Percentiles rank a stretch among this genome's conserved stretches.
phyloP scores from a whole-genome alignment of 768 basidiomycete species.

The Phlebiopsis flavidoalba region DNA sequence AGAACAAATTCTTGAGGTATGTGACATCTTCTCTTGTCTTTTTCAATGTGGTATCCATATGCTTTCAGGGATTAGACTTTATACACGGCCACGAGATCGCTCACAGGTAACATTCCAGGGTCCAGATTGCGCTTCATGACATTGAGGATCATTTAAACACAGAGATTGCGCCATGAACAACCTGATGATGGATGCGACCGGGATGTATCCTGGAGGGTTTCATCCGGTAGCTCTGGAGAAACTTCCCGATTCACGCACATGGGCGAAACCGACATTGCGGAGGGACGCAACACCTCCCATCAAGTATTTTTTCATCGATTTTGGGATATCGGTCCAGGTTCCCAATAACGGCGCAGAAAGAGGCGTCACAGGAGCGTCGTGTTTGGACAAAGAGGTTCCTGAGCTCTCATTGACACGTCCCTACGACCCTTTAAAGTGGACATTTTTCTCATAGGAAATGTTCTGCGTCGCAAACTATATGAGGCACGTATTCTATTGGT shows the following conservation, averaged over 20 bases:
- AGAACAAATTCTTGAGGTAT: constrained; percentile 19
- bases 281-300: neutral
- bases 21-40: neutral
- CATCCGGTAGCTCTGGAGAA: constrained; percentile 1
- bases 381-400: constrained; percentile 15
- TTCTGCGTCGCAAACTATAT: constrained; percentile 10
- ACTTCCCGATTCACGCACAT: neutral
- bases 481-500: too few relatives aligned
- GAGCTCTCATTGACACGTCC: constrained; percentile 18
- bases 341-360: constrained; percentile 5
- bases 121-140: neutral
- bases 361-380: constrained; percentile 3
- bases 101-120: constrained; percentile 17
- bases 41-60: neutral
- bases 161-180: neutral
- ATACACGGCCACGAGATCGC: constrained; percentile 18
- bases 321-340: constrained; percentile 9
- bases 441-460: constrained; percentile 21
- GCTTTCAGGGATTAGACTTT: constrained; percentile 15
- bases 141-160: neutral
- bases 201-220: constrained; percentile 5
- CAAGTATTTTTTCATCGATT: constrained; percentile 16
- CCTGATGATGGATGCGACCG: constrained; percentile 10
- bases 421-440: constrained; percentile 28
- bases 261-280: neutral